These are phyloP conservation scores for Colletotrichum lindemuthianum DNA, from an alignment of 2,329 filamentous ascomycete genomes.

Conservation along the genomic window DNA sequence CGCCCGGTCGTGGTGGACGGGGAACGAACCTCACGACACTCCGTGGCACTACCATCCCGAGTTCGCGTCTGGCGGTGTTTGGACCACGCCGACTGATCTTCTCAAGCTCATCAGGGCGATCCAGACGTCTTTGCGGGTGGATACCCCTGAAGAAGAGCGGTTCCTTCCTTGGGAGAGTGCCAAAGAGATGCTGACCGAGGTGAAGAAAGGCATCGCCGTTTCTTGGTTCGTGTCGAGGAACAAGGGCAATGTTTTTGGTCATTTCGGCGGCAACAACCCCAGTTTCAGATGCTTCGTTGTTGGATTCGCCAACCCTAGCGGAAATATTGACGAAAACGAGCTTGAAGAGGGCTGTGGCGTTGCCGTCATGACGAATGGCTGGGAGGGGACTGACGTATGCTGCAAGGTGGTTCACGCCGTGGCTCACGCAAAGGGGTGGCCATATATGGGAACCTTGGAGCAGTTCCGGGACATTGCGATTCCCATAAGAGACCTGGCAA, in stretches of 20 bases:
- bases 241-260: conserved; percentile 29
- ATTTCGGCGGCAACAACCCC: conserved; percentile 37
- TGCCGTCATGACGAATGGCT: conserved; percentile 38
- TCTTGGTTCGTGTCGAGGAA: conserved; percentile 36
- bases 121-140: conserved; percentile 34
- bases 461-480: conserved; percentile 3
- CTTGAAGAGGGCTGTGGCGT: conserved; percentile 34
- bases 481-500: neutral
- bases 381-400: conserved; percentile 10
- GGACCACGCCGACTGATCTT: conserved; percentile 39
- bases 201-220: conserved; percentile 27
- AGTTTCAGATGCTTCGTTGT: conserved; percentile 35
- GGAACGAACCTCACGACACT: conserved; percentile 1
- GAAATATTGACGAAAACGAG: neutral
- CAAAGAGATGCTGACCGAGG: conserved; percentile 36
- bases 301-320: conserved; percentile 31
- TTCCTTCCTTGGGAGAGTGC: conserved; percentile 34
- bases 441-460: conserved; percentile 21
- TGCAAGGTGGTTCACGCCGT: conserved; percentile 21
- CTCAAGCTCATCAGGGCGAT: conserved; percentile 36
- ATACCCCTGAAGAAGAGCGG: neutral
- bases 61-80: conserved; percentile 29
- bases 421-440: conserved; percentile 23
- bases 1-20: conserved; percentile 27
- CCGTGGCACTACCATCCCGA: conserved; percentile 27